Conservation (phyloP, 768 basidiomycete genomes). For the Xanthoconium purpureum region DNA sequence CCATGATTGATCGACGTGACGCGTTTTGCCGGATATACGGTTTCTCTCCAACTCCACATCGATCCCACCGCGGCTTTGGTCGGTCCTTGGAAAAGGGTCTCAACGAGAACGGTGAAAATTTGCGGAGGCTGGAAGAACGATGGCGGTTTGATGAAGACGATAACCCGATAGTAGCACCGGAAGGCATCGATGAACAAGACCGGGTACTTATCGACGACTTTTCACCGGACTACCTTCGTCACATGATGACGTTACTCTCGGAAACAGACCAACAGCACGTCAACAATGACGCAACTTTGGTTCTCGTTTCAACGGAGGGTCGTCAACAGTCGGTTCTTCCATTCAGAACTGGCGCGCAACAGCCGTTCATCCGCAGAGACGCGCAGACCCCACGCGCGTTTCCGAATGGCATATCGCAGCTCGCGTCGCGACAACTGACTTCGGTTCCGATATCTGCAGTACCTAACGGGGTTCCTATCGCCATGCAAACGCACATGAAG, state of each 20-base stretch:
- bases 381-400: constrained; percentile 21
- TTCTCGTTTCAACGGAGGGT: constrained; percentile 44
- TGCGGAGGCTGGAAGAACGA: constrained; percentile 46
- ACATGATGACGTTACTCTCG: constrained; percentile 53
- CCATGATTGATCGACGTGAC: constrained; percentile 69
- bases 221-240: constrained; percentile 54
- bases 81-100: constrained; percentile 27
- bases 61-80: constrained; percentile 13
- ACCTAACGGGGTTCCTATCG: constrained; percentile 50
- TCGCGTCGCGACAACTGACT: constrained; percentile 21
- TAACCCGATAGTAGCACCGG: constrained; percentile 48
- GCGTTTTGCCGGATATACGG: constrained; percentile 26
- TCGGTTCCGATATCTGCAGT: constrained; percentile 25
- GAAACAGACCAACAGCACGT: constrained; percentile 53
- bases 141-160: constrained; percentile 75
- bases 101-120: constrained; percentile 38
- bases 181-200: constrained; percentile 66
- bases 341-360: constrained; percentile 38
- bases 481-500: constrained; percentile 59
- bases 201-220: constrained; percentile 72
- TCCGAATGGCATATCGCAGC: constrained; percentile 27
- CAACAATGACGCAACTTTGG: constrained; percentile 49
- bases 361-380: constrained; percentile 27
- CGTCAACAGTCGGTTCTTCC: constrained; percentile 50
- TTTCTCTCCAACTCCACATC: constrained; percentile 11